phyloP scores from a whole-genome alignment of 805 yeast species.

The Lipomyces japonicus region DNA sequence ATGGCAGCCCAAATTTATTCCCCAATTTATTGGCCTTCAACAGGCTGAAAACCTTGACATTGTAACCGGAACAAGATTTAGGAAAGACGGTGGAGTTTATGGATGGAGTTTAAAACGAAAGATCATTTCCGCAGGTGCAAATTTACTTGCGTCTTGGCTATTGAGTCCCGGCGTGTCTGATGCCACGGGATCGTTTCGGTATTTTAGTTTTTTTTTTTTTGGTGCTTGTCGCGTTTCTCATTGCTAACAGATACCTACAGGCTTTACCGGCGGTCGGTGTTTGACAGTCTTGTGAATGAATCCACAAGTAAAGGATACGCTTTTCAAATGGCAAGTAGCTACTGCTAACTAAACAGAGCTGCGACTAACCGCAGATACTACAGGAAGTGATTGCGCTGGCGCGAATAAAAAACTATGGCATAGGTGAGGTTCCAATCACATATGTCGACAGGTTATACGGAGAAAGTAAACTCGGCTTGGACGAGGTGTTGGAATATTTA shows the following conservation, averaged over 20 bases:
- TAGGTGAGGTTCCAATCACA: constrained; percentile 75
- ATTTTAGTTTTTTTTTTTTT: too few species aligned
- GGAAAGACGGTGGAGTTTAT: constrained; percentile 77
- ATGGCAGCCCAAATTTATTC: constrained; percentile 63
- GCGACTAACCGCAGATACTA: not conserved
- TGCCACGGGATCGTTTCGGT: constrained; percentile 69
- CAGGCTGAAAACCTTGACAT: constrained; percentile 41
- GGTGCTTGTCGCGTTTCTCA: too few species aligned
- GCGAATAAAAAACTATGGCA: constrained; percentile 62
- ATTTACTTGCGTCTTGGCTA: constrained; percentile 67
- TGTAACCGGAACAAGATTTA: constrained; percentile 60
- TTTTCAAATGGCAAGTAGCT: constrained; percentile 56
- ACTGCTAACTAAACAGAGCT: not conserved
- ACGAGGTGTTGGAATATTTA: constrained; percentile 71
- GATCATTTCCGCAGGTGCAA: constrained; percentile 74
- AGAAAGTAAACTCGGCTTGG: constrained; percentile 74
- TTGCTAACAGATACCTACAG: too few species aligned
- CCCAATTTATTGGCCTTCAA: constrained; percentile 66
- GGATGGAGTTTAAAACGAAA: constrained; percentile 83
- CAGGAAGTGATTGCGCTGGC: constrained; percentile 79
- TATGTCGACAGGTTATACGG: constrained; percentile 78
- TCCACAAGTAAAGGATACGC: constrained; percentile 76
- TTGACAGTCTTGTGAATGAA: constrained; percentile 60
- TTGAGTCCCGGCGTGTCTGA: constrained; percentile 71
- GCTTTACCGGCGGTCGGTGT: constrained; percentile 65